Conservation (phyloP, 805 yeast species). For the Blastobotrys mokoenaii region DNA sequence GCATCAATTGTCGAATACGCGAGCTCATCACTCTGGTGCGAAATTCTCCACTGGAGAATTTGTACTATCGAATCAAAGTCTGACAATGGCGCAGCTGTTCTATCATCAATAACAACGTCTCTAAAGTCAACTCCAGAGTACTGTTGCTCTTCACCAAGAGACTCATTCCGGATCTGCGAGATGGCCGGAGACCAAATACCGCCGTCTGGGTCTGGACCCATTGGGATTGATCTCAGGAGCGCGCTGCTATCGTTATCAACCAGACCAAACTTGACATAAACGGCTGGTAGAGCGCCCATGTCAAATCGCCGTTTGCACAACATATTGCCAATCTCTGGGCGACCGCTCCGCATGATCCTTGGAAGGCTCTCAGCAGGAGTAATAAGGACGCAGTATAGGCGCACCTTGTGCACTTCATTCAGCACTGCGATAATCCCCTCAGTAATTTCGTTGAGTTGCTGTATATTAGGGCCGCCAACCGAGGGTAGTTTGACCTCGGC, state of each 20-base stretch:
- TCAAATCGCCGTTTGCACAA: constrained; percentile 67
- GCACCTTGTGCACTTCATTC: constrained; percentile 56
- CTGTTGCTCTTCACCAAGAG: constrained; percentile 62
- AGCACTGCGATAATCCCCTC: constrained; percentile 38
- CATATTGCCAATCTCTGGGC: constrained; percentile 89
- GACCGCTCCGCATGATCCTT: constrained; percentile 73
- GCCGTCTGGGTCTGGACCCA: constrained; percentile 67
- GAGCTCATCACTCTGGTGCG: constrained; percentile 64
- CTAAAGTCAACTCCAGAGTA: constrained; percentile 75
- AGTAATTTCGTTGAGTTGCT: constrained; percentile 41
- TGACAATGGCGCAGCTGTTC: constrained; percentile 64
- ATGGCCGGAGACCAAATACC: constrained; percentile 80
- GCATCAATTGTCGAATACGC: constrained; percentile 47
- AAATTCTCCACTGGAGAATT: constrained; percentile 69
- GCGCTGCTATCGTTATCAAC: constrained; percentile 39
- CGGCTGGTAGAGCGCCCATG: constrained; percentile 71
- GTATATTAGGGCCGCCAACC: constrained; percentile 24
- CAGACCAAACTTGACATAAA: constrained; percentile 66
- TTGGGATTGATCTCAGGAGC: constrained; percentile 50
- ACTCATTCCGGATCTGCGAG: constrained; percentile 53
- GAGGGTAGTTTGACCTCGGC: constrained; percentile 61
- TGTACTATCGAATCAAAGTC: constrained; percentile 67
- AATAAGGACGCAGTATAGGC: constrained; percentile 73
- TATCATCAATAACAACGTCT: constrained; percentile 65
- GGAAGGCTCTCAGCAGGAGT: constrained; percentile 79